These are phyloP conservation scores for Trametes polyzona DNA, from an alignment of 1,284 basidiomycete species.

Conservation along the genomic window DNA sequence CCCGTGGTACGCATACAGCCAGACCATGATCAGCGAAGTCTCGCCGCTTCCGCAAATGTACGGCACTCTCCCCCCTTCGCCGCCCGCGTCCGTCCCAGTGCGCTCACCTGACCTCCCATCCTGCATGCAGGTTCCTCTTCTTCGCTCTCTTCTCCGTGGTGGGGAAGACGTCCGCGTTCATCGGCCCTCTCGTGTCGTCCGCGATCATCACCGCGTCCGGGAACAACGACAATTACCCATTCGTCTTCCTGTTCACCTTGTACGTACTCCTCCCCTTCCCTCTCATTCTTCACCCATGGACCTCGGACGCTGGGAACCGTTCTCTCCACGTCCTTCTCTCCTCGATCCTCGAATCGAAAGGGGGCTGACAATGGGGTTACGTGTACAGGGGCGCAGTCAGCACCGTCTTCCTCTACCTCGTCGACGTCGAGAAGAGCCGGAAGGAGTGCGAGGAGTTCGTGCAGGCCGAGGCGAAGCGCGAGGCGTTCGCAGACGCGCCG, in stretches of 20 bases:
- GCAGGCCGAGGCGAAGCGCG: constrained; percentile 53
- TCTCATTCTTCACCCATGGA: no score
- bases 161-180: constrained; percentile 82
- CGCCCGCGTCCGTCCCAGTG: background rate
- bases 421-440: constrained; percentile 73
- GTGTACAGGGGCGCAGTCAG: constrained; percentile 60
- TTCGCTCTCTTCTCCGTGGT: constrained; percentile 79
- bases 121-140: constrained; percentile 74
- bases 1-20: constrained; percentile 84
- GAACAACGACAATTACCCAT: constrained; percentile 82
- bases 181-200: constrained; percentile 78
- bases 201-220: constrained; percentile 72
- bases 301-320: no score
- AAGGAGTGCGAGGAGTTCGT: constrained; percentile 69
- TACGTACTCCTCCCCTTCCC: constrained; percentile 40
- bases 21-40: constrained; percentile 86
- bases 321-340: no score
- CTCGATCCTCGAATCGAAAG: background rate
- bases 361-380: background rate
- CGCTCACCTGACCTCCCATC: background rate
- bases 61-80: constrained; percentile 25
- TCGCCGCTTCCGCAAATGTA: constrained; percentile 76
- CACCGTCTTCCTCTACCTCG: constrained; percentile 65
- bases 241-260: constrained; percentile 79
- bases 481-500: constrained; percentile 45